A percentile compares a stretch with the other conserved stretches of the same genome.
These are phyloP conservation scores for Spongispora temasekensis DNA, from an alignment of 1,284 basidiomycete genomes.

Conservation along the genomic window DNA sequence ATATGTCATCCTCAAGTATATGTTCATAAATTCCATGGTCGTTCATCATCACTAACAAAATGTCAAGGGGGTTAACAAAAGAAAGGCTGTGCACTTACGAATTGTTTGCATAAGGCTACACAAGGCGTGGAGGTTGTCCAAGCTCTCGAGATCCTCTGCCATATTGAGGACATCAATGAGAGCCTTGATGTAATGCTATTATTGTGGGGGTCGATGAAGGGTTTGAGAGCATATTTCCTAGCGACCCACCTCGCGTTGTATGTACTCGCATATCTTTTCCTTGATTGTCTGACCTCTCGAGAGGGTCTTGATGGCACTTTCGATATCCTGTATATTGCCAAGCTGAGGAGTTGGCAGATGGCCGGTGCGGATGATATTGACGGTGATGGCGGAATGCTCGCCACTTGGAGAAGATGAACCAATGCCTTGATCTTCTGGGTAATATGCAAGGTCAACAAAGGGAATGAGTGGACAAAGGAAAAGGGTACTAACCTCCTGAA, in stretches of 20 bases:
- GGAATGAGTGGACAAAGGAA: slow-evolving; percentile 11
- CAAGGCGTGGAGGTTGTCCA: slow-evolving; percentile 87
- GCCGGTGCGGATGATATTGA: slow-evolving; percentile 66
- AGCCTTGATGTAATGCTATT: slow-evolving; percentile 84
- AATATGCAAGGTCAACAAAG: slow-evolving; percentile 12
- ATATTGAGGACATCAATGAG: slow-evolving; percentile 83
- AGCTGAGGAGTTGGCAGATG: slow-evolving; percentile 71
- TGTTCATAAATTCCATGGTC: slow-evolving; percentile 96
- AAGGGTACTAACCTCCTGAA: slow-evolving; percentile 49
- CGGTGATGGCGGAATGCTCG: slow-evolving; percentile 60
- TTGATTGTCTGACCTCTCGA: slow-evolving; percentile 66
- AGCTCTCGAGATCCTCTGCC: slow-evolving; percentile 90
- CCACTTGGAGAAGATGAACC: slow-evolving; percentile 60
- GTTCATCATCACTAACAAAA: slow-evolving; percentile 83
- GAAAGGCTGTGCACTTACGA: slow-evolving; percentile 53
- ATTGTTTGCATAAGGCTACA: slow-evolving; percentile 96
- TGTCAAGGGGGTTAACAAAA: slow-evolving; percentile 16
- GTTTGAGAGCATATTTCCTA: background rate
- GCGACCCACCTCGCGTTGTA: slow-evolving; percentile 66
- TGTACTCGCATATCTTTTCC: slow-evolving; percentile 83
- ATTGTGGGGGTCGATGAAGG: slow-evolving; percentile 15
- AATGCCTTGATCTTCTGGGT: slow-evolving; percentile 47
- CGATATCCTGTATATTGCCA: slow-evolving; percentile 75
- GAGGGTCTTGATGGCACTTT: slow-evolving; percentile 71
- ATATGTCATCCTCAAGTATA: slow-evolving; percentile 91